phyloP scores from a whole-genome alignment of 1,284 basidiomycete species.

The Pascua sp. region DNA sequence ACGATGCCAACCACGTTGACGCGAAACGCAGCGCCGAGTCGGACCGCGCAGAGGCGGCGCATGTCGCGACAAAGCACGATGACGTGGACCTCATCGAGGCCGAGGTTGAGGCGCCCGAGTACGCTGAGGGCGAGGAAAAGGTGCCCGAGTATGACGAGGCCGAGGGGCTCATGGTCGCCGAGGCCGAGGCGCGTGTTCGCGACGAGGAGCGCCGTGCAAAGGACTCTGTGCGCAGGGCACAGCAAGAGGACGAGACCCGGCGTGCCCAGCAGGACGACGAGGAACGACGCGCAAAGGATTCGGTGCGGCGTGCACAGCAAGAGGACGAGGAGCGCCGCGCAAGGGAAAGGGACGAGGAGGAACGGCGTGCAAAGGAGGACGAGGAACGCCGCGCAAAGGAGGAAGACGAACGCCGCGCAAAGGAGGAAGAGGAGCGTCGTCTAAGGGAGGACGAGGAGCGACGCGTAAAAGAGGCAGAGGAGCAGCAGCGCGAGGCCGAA shows the following conservation, averaged over 20 bases:
- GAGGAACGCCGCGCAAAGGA: neutral
- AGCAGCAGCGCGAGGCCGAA: conserved; percentile 7
- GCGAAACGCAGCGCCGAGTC: neutral
- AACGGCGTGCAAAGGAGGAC: neutral
- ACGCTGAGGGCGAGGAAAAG: neutral
- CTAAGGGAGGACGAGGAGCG: conserved; percentile 8
- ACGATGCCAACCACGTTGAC: neutral
- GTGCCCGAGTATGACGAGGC: neutral
- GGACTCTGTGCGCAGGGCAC: neutral
- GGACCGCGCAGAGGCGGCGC: neutral
- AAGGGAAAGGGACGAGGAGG: neutral
- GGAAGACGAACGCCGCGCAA: neutral
- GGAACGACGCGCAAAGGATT: neutral
- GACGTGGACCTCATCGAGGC: neutral
- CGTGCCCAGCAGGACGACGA: too few relatives aligned
- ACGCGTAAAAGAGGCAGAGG: neutral
- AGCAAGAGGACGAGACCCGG: neutral
- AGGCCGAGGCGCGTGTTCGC: neutral
- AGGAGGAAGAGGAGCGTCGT: conserved; percentile 3
- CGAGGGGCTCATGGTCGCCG: neutral
- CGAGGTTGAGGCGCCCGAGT: neutral
- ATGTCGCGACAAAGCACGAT: neutral
- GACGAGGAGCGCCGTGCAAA: conserved; percentile 2
- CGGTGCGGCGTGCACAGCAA: too few relatives aligned
- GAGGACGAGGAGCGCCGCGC: neutral